Evolutionary conservation across 2,329 filamentous ascomycete genomes (phyloP).

Genomic region (Aschersonia sp.): DNA sequence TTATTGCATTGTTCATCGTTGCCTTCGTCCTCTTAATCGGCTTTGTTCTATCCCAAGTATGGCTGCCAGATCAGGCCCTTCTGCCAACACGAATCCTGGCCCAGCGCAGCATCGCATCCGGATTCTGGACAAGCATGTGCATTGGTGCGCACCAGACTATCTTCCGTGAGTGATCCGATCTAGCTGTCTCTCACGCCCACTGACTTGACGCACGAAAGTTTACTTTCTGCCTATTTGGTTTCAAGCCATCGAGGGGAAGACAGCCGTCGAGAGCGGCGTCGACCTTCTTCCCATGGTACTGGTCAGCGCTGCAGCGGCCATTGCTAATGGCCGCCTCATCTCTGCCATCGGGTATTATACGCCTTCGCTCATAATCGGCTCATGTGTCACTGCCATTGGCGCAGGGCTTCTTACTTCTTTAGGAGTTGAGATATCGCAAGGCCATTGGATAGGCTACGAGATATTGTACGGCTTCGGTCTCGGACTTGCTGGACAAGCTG

Average conservation of each 20-base stretch:
- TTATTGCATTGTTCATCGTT: conserved; percentile 28
- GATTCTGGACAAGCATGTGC: conserved; percentile 11
- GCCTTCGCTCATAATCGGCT: conserved; percentile 18
- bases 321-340: conserved; percentile 10
- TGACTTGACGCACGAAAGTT: conserved; percentile 18
- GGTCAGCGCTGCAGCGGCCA: conserved; percentile 2
- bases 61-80: conserved; percentile 20
- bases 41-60: conserved; percentile 23
- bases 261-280: conserved; percentile 11
- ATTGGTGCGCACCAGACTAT: conserved; percentile 12
- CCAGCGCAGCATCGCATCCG: conserved; percentile 22
- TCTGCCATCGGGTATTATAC: conserved; percentile 21
- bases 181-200: conserved; percentile 16
- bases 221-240: conserved; percentile 36
- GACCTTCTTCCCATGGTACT: conserved; percentile 10
- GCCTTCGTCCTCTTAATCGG: conserved; percentile 21
- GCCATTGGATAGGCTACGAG: conserved; percentile 12
- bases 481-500: conserved; percentile 27
- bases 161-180: neutral
- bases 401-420: conserved; percentile 25
- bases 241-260: conserved; percentile 24
- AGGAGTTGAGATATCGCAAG: conserved; percentile 4
- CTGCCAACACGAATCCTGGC: conserved; percentile 23
- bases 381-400: conserved; percentile 16
- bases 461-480: conserved; percentile 28